Conservation (phyloP, 352 stramenopile genomes). For the Phytopythium litorale region DNA sequence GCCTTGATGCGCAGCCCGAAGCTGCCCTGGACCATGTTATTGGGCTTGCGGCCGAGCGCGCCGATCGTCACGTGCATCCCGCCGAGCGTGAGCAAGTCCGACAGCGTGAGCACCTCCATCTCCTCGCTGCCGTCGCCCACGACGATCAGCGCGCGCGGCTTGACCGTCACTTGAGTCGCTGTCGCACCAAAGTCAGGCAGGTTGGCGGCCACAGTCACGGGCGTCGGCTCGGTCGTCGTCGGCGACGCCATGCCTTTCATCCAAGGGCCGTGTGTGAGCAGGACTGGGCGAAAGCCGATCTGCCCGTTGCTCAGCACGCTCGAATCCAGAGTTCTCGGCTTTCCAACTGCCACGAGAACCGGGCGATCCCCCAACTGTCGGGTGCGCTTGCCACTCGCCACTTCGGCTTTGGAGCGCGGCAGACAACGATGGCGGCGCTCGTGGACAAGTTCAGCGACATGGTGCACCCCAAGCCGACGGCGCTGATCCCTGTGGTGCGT, state of each 20-base stretch:
- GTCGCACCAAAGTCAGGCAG: background rate
- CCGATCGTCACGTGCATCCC: slow-evolving; percentile 56
- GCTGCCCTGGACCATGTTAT: slow-evolving; percentile 59
- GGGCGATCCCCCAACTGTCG: too few relatives aligned
- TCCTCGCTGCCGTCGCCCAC: slow-evolving; percentile 66
- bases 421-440: slow-evolving; percentile 35
- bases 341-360: too few relatives aligned
- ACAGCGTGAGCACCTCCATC: slow-evolving; percentile 59
- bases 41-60: slow-evolving; percentile 43
- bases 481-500: slow-evolving; percentile 53
- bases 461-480: slow-evolving; percentile 56
- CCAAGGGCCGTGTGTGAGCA: background rate
- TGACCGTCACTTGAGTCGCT: slow-evolving; percentile 27
- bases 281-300: background rate
- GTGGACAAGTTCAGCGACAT: slow-evolving; percentile 52
- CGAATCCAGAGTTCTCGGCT: background rate
- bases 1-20: slow-evolving; percentile 61
- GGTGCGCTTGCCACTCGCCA: too few relatives aligned
- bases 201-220: background rate
- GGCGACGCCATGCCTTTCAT: background rate
- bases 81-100: slow-evolving; percentile 52
- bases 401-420: too few relatives aligned
- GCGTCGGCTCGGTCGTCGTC: background rate
- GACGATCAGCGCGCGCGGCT: slow-evolving; percentile 57
- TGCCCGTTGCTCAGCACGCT: background rate